Conservation (phyloP, 768 basidiomycete species). For the Mycena amicta region DNA sequence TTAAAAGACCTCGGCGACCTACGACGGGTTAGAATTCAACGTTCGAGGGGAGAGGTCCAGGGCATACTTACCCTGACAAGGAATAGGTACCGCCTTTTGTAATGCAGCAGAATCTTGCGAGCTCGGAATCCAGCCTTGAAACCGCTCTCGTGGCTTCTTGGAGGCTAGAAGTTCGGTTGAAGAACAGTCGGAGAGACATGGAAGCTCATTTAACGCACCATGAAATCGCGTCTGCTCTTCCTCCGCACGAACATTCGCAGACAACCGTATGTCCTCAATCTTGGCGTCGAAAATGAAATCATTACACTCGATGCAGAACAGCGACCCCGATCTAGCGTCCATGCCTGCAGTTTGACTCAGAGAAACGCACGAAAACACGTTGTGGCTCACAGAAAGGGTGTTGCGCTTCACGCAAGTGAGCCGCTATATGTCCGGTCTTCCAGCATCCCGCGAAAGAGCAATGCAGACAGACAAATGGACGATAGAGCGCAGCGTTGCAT, state of each 20-base stretch:
- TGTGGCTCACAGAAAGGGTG: slow-evolving; percentile 2
- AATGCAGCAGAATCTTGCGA: slow-evolving; percentile 47
- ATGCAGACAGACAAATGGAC: slow-evolving; percentile 20
- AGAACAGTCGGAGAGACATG: background rate
- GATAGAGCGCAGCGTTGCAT: slow-evolving; percentile 12
- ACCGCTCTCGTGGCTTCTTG: slow-evolving; percentile 44
- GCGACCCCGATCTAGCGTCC: slow-evolving; percentile 54
- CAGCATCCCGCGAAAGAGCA: slow-evolving; percentile 22
- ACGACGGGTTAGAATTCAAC: background rate
- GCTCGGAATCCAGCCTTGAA: slow-evolving; percentile 50
- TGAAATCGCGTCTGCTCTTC: slow-evolving; percentile 19
- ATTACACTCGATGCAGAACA: slow-evolving; percentile 59
- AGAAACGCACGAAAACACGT: background rate
- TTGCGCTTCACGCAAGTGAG: slow-evolving; percentile 13
- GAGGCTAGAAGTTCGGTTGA: background rate
- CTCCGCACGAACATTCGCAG: slow-evolving; percentile 9
- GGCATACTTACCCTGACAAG: slow-evolving; percentile 88
- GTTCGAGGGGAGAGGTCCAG: slow-evolving; percentile 8
- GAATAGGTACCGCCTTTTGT: slow-evolving; percentile 50
- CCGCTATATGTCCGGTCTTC: slow-evolving; percentile 14
- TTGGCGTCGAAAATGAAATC: slow-evolving; percentile 54
- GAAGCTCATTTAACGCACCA: no score
- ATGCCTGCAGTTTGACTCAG: slow-evolving; percentile 40
- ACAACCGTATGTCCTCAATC: slow-evolving; percentile 34
- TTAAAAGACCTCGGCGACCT: slow-evolving; percentile 85